phyloP scores from a whole-genome alignment of 176 grass and related monocot species.

The Raddia guianensis region DNA sequence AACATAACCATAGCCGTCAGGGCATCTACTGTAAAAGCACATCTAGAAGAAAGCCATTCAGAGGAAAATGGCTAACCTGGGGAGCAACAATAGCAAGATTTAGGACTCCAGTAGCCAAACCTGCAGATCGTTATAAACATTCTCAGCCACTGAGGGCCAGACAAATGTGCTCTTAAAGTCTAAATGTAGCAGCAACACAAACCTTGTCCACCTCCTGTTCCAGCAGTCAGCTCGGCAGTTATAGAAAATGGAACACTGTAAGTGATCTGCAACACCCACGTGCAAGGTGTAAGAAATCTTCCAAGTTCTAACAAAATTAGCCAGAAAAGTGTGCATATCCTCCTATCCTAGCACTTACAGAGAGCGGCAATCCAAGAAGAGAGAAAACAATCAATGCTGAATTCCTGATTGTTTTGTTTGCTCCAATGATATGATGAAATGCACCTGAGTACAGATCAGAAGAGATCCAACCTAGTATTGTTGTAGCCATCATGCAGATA shows the following conservation, averaged over 20 bases:
- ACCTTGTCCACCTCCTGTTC: slow-evolving; percentile 96
- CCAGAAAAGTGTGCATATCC: neutral
- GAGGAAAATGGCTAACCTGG: slow-evolving; percentile 51
- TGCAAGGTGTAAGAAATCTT: slow-evolving; percentile 31
- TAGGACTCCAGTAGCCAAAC: slow-evolving; percentile 93
- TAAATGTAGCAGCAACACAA: slow-evolving; percentile 18
- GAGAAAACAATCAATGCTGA: slow-evolving; percentile 80
- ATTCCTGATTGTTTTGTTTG: slow-evolving; percentile 64
- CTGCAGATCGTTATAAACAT: slow-evolving; percentile 47
- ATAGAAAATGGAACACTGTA: slow-evolving; percentile 95
- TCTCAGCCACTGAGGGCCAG: neutral
- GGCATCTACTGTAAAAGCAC: neutral
- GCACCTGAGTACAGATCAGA: slow-evolving; percentile 50
- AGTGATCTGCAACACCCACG: slow-evolving; percentile 62
- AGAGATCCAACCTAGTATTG: slow-evolving; percentile 76
- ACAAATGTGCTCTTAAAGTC: neutral
- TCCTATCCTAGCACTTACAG: slow-evolving; percentile 50
- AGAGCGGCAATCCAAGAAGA: slow-evolving; percentile 89
- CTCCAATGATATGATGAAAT: slow-evolving; percentile 78
- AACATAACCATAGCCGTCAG: neutral
- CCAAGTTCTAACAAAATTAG: neutral
- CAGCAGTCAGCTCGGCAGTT: slow-evolving; percentile 87
- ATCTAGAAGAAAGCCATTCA: neutral
- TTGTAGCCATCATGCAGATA: slow-evolving; percentile 86
- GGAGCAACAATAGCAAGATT: slow-evolving; percentile 95